A percentile compares a stretch with the other conserved stretches of the same genome.
Conservation (phyloP, 495 filamentous ascomycete genomes). For the Penicillium bialowiezense region DNA sequence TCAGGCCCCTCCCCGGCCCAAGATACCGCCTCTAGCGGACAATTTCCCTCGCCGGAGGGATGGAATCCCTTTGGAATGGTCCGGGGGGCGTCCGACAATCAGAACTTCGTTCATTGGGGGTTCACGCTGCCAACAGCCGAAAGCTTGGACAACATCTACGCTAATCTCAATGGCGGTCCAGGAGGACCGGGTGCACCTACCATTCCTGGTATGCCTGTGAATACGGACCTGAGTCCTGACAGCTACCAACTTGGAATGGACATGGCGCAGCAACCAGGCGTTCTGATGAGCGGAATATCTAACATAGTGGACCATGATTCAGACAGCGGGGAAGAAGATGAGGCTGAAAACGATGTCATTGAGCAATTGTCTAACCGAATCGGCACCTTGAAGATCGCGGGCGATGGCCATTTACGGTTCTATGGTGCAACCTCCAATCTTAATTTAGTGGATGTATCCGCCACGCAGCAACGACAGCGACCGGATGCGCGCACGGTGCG, state of each 20-base stretch:
- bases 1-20: conserved; percentile 14
- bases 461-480: conserved; percentile 47
- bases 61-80: conserved; percentile 26
- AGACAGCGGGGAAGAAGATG: conserved; percentile 44
- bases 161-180: conserved; percentile 28
- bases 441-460: conserved; percentile 44
- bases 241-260: conserved; percentile 33
- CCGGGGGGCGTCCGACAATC: conserved; percentile 18
- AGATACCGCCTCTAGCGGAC: conserved; percentile 12
- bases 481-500: conserved; percentile 49
- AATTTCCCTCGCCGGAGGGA: conserved; percentile 15
- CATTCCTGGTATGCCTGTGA: conserved; percentile 13
- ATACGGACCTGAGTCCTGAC: conserved; percentile 28
- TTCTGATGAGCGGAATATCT: conserved; percentile 19
- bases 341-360: conserved; percentile 45
- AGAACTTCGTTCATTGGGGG: conserved; percentile 34
- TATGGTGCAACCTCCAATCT: conserved; percentile 50
- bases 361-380: conserved; percentile 47
- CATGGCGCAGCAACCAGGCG: conserved; percentile 34
- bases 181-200: neutral
- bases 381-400: conserved; percentile 46
- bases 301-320: conserved; percentile 29
- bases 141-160: conserved; percentile 40
- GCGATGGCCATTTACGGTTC: conserved; percentile 48
- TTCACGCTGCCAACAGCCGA: conserved; percentile 45